Base-by-base conservation (phyloP, 495 filamentous ascomycete species). In the Mytilinidion resinicola region DNA sequence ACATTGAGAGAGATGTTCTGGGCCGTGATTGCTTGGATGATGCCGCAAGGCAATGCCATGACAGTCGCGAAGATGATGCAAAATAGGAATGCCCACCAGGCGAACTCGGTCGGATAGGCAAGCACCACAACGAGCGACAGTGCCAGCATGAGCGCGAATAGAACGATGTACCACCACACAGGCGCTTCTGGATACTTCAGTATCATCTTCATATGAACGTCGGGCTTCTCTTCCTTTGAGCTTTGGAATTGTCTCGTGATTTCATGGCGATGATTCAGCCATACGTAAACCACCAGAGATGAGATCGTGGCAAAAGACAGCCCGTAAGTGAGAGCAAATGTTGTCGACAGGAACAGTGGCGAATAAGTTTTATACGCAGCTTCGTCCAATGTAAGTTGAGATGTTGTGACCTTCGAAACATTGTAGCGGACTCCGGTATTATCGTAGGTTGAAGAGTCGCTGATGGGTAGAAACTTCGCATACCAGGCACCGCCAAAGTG, bases 401-500 rank as follows among this genome's bases (percentile, higher is more conserved):
- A 33, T 9, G 50, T 55, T 14, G 84, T 69, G 34, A 85, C 74
- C 7, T 74, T 72, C 1, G 77, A 73, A 2, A 82, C 77, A 50
- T 86, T 78, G 56, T 85, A 86, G 5, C 56, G 51, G 9, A 59
- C 62, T 6, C 81, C 82, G 0, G 79, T 85, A 64, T 86, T 85
- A 66, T 86, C 83, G 62, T 82, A 86, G 0, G 79, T 83, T 44
- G 69, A 74, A 5, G 80, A 80, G 38, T 83, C 82, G 50, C 77
- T 79, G 70, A 60, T 60, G 21, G 57, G 57, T 4, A 86, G 71
- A 60, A 74, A 85, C 49, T 72, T 67, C 1, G 76, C 74, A 59
- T 85, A 85, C 85, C 84, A 87, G 0, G 78, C 75, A n/a, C 85
- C 85, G 19, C 78, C 79, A 65, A 84, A 89, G 63, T 87, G 85